Conservation (phyloP, 2,329 filamentous ascomycete species). For the Phoma sp. region DNA sequence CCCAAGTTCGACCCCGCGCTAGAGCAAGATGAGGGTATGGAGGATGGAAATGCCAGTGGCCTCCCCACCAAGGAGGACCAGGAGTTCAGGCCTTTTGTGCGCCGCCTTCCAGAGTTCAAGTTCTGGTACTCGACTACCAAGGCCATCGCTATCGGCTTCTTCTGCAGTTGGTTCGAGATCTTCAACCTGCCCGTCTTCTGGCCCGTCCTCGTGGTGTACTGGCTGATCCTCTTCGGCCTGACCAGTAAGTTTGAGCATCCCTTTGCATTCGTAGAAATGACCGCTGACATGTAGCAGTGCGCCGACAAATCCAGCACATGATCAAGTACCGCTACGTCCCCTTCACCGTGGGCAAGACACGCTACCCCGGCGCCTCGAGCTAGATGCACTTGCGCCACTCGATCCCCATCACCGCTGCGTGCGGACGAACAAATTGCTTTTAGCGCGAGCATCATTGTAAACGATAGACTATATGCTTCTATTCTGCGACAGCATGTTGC, state of each 20-base stretch:
- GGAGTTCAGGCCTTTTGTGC: conserved; percentile 97
- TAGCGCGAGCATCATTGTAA: conserved; percentile 26
- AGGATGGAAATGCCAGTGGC: conserved; percentile 79
- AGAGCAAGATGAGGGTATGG: conserved; percentile 94
- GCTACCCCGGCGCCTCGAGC: conserved; percentile 42
- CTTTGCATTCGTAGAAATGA: background rate
- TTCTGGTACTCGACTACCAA: conserved; percentile 98
- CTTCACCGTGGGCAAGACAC: conserved; percentile 84
- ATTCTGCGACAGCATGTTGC: conserved; percentile 23
- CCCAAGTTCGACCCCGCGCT: conserved; percentile 99
- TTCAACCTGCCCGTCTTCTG: conserved; percentile 99
- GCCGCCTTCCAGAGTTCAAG: conserved; percentile 97
- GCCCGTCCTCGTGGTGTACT: conserved; percentile 98
- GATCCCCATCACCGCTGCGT: conserved; percentile 2
- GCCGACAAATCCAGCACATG: conserved; percentile 99
- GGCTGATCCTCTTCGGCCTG: conserved; percentile 93
- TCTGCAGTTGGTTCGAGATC: conserved; percentile 90
- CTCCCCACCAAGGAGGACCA: conserved; percentile 96
- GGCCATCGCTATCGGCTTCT: conserved; percentile 81
- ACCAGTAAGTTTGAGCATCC: conserved; percentile 73
- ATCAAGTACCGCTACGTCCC: conserved; percentile 99
- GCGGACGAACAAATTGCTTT: conserved; percentile 21
- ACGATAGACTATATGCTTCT: conserved; percentile 32
- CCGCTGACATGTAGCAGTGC: conserved; percentile 66
- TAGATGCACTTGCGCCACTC: conserved; percentile 21